Percentiles rank a stretch among this genome's conserved stretches.
phyloP scores from a whole-genome alignment of 495 filamentous ascomycete species.

The Cercophora sp. region DNA sequence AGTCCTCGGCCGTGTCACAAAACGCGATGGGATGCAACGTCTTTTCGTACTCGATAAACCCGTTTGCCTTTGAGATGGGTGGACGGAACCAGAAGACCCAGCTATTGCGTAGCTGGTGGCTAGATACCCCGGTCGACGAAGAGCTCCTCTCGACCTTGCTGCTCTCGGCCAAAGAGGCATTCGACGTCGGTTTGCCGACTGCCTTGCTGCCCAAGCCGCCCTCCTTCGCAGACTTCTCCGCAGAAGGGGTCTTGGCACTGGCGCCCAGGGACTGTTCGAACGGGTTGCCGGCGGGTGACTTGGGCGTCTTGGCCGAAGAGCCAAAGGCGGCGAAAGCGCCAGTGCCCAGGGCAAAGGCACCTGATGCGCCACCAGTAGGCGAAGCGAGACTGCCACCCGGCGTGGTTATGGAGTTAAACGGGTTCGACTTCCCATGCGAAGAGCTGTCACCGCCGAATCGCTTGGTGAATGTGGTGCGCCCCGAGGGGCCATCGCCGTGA shows the following conservation, averaged over 20 bases:
- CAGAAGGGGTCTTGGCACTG: slow-evolving; percentile 58
- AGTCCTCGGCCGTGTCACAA: slow-evolving; percentile 81
- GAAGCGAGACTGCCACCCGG: slow-evolving; percentile 73
- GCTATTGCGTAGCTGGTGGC: slow-evolving; percentile 71
- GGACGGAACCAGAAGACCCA: slow-evolving; percentile 98
- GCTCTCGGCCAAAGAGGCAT: slow-evolving; percentile 39
- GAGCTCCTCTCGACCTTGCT: slow-evolving; percentile 27
- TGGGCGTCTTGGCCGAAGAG: slow-evolving; percentile 71
- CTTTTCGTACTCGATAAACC: slow-evolving; percentile 96
- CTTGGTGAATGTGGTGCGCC: slow-evolving; percentile 63
- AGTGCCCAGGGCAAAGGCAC: slow-evolving; percentile 87
- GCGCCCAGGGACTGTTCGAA: slow-evolving; percentile 67
- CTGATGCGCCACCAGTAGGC: slow-evolving; percentile 81
- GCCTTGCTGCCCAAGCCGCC: slow-evolving; percentile 43
- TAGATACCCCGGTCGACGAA: slow-evolving; percentile 25
- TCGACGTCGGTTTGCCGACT: slow-evolving; percentile 36
- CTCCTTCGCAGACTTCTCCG: slow-evolving; percentile 53
- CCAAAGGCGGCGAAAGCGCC: slow-evolving; percentile 97
- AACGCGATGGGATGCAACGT: slow-evolving; percentile 81
- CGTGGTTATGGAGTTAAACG: slow-evolving; percentile 76
- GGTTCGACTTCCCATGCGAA: slow-evolving; percentile 77
- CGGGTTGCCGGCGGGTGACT: slow-evolving; percentile 75
- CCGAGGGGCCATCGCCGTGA: slow-evolving; percentile 59
- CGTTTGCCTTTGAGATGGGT: slow-evolving; percentile 78
- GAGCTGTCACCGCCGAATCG: slow-evolving; percentile 72